Evolutionary conservation across 2,329 filamentous ascomycete species (phyloP).

Genomic region (Zymoseptoria pseudotritici): DNA sequence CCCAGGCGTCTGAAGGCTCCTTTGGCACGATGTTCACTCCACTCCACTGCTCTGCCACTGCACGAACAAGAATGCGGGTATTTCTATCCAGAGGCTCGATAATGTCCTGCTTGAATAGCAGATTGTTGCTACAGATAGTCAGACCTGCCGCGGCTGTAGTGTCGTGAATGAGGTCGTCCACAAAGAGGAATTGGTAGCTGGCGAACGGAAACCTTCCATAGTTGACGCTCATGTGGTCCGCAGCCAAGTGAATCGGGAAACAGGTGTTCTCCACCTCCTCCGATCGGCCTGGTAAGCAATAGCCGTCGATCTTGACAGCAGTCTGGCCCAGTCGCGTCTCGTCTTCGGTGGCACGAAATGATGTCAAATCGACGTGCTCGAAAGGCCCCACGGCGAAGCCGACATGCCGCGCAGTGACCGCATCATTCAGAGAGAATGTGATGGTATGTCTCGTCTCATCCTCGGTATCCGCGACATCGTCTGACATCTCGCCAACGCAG

Average conservation of each 20-base stretch:
- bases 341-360: constrained; percentile 82
- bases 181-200: constrained; percentile 87
- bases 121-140: constrained; percentile 75
- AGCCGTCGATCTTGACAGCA: constrained; percentile 81
- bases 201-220: constrained; percentile 89
- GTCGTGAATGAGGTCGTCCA: constrained; percentile 77
- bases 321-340: constrained; percentile 85
- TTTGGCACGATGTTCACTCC: constrained; percentile 87
- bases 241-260: constrained; percentile 71
- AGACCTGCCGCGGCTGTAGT: constrained; percentile 72
- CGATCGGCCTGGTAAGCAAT: constrained; percentile 75
- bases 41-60: constrained; percentile 86
- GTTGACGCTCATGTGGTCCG: constrained; percentile 84
- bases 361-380: constrained; percentile 75
- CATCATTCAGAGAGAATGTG: constrained; percentile 68
- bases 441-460: constrained; percentile 81
- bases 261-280: constrained; percentile 84
- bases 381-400: constrained; percentile 94
- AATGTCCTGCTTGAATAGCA: constrained; percentile 78
- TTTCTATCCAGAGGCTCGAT: constrained; percentile 78
- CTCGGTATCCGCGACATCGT: constrained; percentile 67
- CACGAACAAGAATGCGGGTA: constrained; percentile 72
- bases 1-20: constrained; percentile 74
- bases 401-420: constrained; percentile 78
- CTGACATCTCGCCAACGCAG: constrained; percentile 80